These are phyloP conservation scores for Sporodiniella umbellata DNA, from an alignment of 371 early-diverging fungal species.

Conservation along the genomic window DNA sequence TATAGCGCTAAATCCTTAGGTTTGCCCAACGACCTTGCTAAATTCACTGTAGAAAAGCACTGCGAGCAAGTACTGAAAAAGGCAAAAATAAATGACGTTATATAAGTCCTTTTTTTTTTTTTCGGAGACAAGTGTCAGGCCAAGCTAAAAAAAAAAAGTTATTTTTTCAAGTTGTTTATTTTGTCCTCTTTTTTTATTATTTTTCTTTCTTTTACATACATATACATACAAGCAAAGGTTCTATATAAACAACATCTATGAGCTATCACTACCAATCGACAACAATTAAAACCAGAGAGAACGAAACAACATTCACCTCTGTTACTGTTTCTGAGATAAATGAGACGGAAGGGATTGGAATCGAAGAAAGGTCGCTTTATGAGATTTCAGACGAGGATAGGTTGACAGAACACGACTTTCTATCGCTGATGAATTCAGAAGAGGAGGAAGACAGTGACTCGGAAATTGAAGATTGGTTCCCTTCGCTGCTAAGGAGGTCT, in stretches of 20 bases:
- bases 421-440: slow-evolving; percentile 11
- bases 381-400: slow-evolving; percentile 17
- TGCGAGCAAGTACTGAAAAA: slow-evolving; percentile 17
- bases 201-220: not conserved
- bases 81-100: not conserved
- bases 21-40: slow-evolving; percentile 36
- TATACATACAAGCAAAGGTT: no score
- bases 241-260: not conserved
- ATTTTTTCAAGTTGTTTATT: not conserved
- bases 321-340: slow-evolving; percentile 14
- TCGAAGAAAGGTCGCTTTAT: slow-evolving; percentile 6
- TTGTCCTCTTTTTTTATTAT: slow-evolving; percentile 2
- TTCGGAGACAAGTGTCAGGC: not conserved
- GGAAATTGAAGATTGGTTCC: slow-evolving; percentile 27
- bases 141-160: not conserved
- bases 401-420: slow-evolving; percentile 19
- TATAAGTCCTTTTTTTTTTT: not conserved
- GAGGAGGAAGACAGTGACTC: slow-evolving; percentile 11
- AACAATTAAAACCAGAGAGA: not conserved
- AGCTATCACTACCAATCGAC: slow-evolving; percentile 9
- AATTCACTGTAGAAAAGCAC: slow-evolving; percentile 23
- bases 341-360: slow-evolving; percentile 8
- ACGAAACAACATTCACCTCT: not conserved
- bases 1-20: slow-evolving; percentile 35
- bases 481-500: slow-evolving; percentile 12